Evolutionary conservation across 305 asterid species (phyloP).

Genomic region (Fraxinus greggii): DNA sequence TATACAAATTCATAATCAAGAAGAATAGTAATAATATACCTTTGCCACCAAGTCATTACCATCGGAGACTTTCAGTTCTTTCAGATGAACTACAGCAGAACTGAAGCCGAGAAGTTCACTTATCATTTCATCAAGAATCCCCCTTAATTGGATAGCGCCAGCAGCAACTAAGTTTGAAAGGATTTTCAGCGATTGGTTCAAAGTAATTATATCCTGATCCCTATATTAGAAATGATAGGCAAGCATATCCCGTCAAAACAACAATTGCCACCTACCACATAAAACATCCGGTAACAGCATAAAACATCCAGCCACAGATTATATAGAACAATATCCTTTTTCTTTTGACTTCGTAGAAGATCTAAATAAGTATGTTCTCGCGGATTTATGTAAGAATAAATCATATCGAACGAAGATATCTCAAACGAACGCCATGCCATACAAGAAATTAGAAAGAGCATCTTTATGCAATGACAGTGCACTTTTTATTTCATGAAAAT

Average conservation of each 20-base stretch:
- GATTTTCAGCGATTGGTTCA: slow-evolving; percentile 83
- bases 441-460: not conserved
- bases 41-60: slow-evolving; percentile 78
- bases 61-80: slow-evolving; percentile 47
- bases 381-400: not conserved
- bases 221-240: slow-evolving; percentile 42
- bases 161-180: slow-evolving; percentile 82
- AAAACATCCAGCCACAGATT: not conserved
- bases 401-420: not conserved
- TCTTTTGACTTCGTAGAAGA: not conserved
- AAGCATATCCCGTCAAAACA: not conserved
- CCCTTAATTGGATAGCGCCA: slow-evolving; percentile 69
- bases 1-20: slow-evolving; percentile 21
- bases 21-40: slow-evolving; percentile 43
- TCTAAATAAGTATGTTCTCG: not conserved
- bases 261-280: not conserved
- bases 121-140: slow-evolving; percentile 70
- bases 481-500: not conserved
- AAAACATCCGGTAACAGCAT: not conserved
- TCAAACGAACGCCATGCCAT: not conserved
- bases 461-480: not conserved
- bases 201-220: slow-evolving; percentile 61
- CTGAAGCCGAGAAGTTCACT: slow-evolving; percentile 64
- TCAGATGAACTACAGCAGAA: slow-evolving; percentile 46
- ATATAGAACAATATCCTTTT: not conserved